Evolutionary conservation across 1,284 basidiomycete genomes (phyloP).

Genomic region (Ustilago vetiveriae): DNA sequence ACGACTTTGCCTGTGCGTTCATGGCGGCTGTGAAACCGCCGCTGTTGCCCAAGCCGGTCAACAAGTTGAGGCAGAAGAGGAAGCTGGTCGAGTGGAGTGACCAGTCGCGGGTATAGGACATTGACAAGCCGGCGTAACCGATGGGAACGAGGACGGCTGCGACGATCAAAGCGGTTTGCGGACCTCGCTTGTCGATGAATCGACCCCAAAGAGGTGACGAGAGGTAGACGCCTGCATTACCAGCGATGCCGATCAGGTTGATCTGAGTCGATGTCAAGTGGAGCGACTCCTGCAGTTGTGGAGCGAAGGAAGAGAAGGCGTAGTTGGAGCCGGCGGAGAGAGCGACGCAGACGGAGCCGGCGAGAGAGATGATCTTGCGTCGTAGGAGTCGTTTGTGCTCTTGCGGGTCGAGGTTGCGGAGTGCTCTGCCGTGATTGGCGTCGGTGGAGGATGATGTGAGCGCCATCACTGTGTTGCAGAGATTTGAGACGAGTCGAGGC

Average conservation of each 20-base stretch:
- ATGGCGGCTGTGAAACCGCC: slow-evolving; percentile 66
- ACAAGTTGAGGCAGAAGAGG: slow-evolving; percentile 56
- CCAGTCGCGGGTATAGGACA: slow-evolving; percentile 38
- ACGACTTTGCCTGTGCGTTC: slow-evolving; percentile 64
- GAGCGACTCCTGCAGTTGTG: slow-evolving; percentile 65
- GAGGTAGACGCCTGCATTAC: slow-evolving; percentile 67
- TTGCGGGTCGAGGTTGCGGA: slow-evolving; percentile 1
- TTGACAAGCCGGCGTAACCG: slow-evolving; percentile 56
- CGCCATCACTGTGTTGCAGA: neutral
- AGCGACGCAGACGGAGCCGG: slow-evolving; percentile 60
- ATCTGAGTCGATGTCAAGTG: slow-evolving; percentile 66
- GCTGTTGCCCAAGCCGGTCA: slow-evolving; percentile 59
- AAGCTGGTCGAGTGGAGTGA: slow-evolving; percentile 33
- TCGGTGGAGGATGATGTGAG: neutral
- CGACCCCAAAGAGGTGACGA: slow-evolving; percentile 63
- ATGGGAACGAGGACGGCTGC: slow-evolving; percentile 51
- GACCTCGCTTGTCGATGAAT: slow-evolving; percentile 60
- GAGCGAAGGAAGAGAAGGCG: slow-evolving; percentile 65
- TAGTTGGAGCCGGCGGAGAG: slow-evolving; percentile 67
- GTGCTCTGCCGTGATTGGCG: neutral
- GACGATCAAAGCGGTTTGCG: slow-evolving; percentile 48
- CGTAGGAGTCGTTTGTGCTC: slow-evolving; percentile 15
- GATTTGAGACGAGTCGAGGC: too few species aligned
- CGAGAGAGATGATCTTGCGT: slow-evolving; percentile 56
- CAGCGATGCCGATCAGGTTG: slow-evolving; percentile 67